phyloP scores from a whole-genome alignment of 2,329 filamentous ascomycete genomes.

The Nemania abortiva region DNA sequence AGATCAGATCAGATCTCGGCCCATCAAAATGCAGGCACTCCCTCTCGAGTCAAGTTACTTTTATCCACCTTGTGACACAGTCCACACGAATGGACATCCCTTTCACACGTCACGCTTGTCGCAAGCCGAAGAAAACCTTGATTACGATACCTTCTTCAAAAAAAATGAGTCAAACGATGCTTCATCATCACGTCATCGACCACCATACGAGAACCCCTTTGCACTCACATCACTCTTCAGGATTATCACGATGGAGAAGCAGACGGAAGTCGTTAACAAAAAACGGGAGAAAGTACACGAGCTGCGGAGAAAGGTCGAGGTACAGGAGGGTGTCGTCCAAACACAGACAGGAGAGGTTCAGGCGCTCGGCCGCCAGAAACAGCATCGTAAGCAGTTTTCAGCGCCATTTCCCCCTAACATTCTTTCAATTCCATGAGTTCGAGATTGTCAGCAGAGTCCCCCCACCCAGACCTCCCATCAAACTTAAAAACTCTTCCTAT shows the following conservation, averaged over 20 bases:
- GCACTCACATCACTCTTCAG: background rate
- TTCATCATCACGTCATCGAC: background rate
- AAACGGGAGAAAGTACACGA: constrained; percentile 4
- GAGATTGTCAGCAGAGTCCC: too few species aligned
- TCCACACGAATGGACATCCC: background rate
- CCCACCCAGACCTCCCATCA: too few species aligned
- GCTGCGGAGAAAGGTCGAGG: background rate
- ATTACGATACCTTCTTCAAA: background rate
- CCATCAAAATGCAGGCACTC: background rate
- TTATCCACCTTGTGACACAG: constrained; percentile 10
- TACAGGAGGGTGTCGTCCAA: background rate
- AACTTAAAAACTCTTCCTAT: too few species aligned
- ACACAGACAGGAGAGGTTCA: background rate
- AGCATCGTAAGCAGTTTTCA: background rate
- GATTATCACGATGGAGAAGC: background rate
- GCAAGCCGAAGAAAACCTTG: background rate
- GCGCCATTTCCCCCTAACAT: background rate
- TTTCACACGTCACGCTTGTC: background rate
- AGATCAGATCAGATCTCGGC: background rate
- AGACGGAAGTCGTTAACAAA: background rate
- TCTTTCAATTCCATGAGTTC: too few species aligned
- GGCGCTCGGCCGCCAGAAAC: background rate
- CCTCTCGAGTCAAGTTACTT: background rate
- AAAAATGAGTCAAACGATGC: background rate
- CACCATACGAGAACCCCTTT: background rate